These are phyloP conservation scores for Przewalskia tangutica DNA, from an alignment of 257 asterid species.

Conservation along the genomic window DNA sequence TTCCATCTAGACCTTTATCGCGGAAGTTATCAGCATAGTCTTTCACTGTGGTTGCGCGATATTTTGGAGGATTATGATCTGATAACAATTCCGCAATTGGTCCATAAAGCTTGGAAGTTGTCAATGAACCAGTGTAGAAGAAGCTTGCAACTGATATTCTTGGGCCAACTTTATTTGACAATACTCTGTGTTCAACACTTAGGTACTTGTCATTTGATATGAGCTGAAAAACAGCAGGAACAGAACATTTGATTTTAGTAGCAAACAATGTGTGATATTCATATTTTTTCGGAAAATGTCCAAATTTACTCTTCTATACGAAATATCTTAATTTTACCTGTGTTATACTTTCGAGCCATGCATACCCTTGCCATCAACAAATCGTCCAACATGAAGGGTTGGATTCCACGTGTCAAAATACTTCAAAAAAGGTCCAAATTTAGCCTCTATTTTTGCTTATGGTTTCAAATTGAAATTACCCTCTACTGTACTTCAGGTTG, in stretches of 20 bases:
- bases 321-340: not conserved
- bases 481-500: not conserved
- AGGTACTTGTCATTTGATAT: conserved; percentile 42
- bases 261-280: not conserved
- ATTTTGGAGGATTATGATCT: conserved; percentile 33
- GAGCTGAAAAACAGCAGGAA: conserved; percentile 16
- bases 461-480: not conserved
- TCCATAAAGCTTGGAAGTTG: conserved; percentile 28
- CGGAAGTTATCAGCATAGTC: conserved; percentile 35
- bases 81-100: conserved; percentile 44
- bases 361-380: not conserved
- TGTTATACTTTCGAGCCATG: not conserved
- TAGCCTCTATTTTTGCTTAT: not conserved
- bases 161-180: conserved; percentile 31
- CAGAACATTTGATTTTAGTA: not conserved
- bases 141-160: conserved; percentile 46
- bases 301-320: not conserved
- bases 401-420: not conserved
- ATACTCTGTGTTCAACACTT: conserved; percentile 38
- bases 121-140: conserved; percentile 35
- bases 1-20: conserved; percentile 36
- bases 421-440: not conserved
- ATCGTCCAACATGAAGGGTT: not conserved
- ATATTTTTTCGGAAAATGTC: not conserved
- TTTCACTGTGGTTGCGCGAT: conserved; percentile 30